Percentiles rank a stretch among this genome's conserved stretches.
Conservation (phyloP, 352 stramenopile genomes). For the Plasmopara muralis region DNA sequence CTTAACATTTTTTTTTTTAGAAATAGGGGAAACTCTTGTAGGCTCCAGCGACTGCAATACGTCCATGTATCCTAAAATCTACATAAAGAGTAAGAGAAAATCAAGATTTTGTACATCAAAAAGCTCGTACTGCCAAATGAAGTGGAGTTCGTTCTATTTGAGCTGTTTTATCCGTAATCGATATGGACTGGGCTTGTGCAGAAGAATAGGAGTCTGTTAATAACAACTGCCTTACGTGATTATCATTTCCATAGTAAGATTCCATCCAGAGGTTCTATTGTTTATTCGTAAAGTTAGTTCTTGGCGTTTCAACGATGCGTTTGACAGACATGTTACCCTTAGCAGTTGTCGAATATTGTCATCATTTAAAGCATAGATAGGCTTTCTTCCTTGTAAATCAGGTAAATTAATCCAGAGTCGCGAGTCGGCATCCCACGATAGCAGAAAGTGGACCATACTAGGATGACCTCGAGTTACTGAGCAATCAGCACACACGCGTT, state of each 20-base stretch:
- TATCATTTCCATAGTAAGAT: slow-evolving; percentile 29
- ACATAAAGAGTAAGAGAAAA: background rate
- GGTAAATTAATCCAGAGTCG: slow-evolving; percentile 22
- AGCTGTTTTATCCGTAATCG: slow-evolving; percentile 26
- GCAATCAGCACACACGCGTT: background rate
- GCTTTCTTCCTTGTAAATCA: slow-evolving; percentile 35
- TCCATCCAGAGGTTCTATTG: slow-evolving; percentile 37
- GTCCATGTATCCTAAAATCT: slow-evolving; percentile 36
- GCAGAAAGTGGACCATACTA: slow-evolving; percentile 29
- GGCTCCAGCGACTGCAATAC: slow-evolving; percentile 3
- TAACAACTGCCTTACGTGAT: slow-evolving; percentile 24
- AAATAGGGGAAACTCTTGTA: background rate
- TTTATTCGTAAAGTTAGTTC: background rate
- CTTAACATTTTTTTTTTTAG: slow-evolving; percentile 6
- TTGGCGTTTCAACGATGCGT: background rate
- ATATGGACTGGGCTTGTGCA: background rate
- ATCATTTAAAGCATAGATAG: slow-evolving; percentile 28
- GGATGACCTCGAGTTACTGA: slow-evolving; percentile 25
- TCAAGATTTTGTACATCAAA: background rate
- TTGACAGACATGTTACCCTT: slow-evolving; percentile 15
- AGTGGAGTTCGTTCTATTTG: slow-evolving; percentile 34
- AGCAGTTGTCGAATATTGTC: slow-evolving; percentile 23
- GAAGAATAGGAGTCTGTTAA: slow-evolving; percentile 2
- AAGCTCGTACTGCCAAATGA: slow-evolving; percentile 36
- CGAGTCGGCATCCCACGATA: slow-evolving; percentile 42